Conservation (phyloP, 2,329 filamentous ascomycete genomes). For the Verticillium albo-atrum region DNA sequence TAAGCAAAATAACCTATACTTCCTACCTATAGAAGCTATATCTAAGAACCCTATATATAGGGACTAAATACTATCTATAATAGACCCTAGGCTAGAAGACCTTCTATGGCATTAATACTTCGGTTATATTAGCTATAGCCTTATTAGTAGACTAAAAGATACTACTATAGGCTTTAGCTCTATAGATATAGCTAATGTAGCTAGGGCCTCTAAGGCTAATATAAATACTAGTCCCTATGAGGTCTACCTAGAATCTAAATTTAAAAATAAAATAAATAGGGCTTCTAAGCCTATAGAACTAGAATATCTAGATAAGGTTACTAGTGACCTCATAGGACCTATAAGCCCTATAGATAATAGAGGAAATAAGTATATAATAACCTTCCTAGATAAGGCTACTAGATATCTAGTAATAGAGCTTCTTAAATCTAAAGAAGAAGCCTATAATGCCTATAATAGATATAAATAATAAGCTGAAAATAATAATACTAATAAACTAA, state of each 20-base stretch:
- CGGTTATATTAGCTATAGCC: not conserved
- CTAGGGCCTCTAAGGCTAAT: not conserved
- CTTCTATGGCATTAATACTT: not conserved
- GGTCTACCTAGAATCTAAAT: not conserved
- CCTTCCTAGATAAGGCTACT: not conserved
- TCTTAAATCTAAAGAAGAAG: not conserved
- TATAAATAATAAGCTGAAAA: slow-evolving; percentile 1
- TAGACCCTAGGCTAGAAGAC: not conserved
- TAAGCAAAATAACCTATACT: too few species aligned
- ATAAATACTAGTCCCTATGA: not conserved
- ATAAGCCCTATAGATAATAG: slow-evolving; percentile 2
- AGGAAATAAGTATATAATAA: slow-evolving; percentile 2
- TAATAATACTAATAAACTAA: slow-evolving; percentile 1
- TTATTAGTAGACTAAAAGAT: slow-evolving; percentile 1
- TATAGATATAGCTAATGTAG: slow-evolving; percentile 1
- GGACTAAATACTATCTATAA: too few species aligned
- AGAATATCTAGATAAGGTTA: not conserved
- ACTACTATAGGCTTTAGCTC: slow-evolving; percentile 5
- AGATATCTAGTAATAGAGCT: not conserved
- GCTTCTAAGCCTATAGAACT: slow-evolving; percentile 1
- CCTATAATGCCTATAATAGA: too few species aligned
- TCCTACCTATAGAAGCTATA: too few species aligned
- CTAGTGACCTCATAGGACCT: too few species aligned
- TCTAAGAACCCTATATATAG: too few species aligned
- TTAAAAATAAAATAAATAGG: slow-evolving; percentile 1